A percentile compares a stretch with the other conserved stretches of the same genome.
Evolutionary conservation across 2,329 filamentous ascomycete species (phyloP).

Genomic region (Podosphaera fusca): DNA sequence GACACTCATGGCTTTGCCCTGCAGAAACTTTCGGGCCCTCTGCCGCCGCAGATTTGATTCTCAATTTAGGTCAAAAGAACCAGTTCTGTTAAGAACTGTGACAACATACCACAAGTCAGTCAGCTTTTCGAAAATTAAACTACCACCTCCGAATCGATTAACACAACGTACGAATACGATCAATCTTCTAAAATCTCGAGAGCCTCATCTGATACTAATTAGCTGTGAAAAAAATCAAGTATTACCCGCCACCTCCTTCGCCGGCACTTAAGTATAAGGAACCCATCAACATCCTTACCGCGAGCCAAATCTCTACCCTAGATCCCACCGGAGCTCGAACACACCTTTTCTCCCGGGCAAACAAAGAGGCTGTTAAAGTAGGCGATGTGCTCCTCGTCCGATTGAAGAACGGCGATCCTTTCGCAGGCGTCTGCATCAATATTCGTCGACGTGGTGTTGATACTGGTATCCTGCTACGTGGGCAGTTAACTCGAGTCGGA

Average conservation of each 20-base stretch:
- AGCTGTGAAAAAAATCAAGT: slow-evolving; percentile 23
- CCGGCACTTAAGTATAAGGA: slow-evolving; percentile 33
- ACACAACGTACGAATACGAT: slow-evolving; percentile 4
- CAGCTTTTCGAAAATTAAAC: slow-evolving; percentile 6
- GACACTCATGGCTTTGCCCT: too few relatives aligned
- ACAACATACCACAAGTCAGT: slow-evolving; percentile 23
- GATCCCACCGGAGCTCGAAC: slow-evolving; percentile 70
- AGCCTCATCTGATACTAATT: slow-evolving; percentile 2
- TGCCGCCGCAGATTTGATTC: too few relatives aligned
- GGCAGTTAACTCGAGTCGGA: slow-evolving; percentile 63
- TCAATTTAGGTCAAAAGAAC: too few relatives aligned
- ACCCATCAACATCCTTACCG: slow-evolving; percentile 43
- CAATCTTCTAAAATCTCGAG: not conserved
- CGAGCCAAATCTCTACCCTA: slow-evolving; percentile 46
- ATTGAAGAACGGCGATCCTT: slow-evolving; percentile 66
- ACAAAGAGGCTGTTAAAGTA: slow-evolving; percentile 55
- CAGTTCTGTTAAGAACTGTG: slow-evolving; percentile 20
- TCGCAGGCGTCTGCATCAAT: slow-evolving; percentile 68
- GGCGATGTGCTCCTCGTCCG: slow-evolving; percentile 87
- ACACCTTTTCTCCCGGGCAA: slow-evolving; percentile 54
- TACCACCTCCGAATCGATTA: slow-evolving; percentile 4
- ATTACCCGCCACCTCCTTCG: slow-evolving; percentile 30
- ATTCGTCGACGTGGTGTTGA: slow-evolving; percentile 77
- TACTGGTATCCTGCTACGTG: slow-evolving; percentile 66
- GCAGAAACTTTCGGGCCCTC: too few relatives aligned